Evolutionary conservation across 2,329 filamentous ascomycete genomes (phyloP), one percentile per base, ranked within the genome.

Genomic region (Mollisiaceae sp.): DNA sequence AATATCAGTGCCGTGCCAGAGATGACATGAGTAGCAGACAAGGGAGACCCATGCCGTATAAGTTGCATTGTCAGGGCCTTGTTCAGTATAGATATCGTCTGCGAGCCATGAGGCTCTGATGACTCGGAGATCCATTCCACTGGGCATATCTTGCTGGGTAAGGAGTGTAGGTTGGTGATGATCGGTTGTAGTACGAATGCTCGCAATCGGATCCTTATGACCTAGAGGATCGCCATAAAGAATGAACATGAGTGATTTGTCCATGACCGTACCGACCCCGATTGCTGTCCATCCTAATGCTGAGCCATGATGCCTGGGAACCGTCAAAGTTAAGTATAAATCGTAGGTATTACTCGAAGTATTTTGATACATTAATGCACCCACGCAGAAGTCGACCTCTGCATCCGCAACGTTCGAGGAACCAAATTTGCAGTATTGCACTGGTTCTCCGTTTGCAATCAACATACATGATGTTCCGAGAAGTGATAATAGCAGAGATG

Each of bases 341-440:
- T 54, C 50, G 50, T 35, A 14, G 14, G 24, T 24, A n/a, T 54
- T 54, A 11, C 50, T 54, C 14, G 50, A 54, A n/a, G 27, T 18
- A 35, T 54, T 54, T 35, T 54, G 50, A 24, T 32, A 18, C 50
- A 54, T 27, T 12, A 54, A 35, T 32, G 50, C 50, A 35, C 24
- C 50, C 24, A 32, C n/a, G 14, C 50, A 54, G 50, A 54, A 54
- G 50, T 54, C 9, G 50, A 54, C 32, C 24, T 54, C 24, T 54
- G 32, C 24, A 18, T 54, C 18, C 8, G 11, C 9, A 14, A 24
- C 3, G 8, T 54, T 32, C 14, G 50, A 15, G 11, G 50, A 54
- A 12, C 12, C 18, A 3, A 9, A n/a, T 54, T 35, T 27, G 50
- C 50, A 54, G 22, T 54, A 54, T 24, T 54, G 50, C 4, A 54